These are phyloP conservation scores for Aureobasidium namibiae DNA, from an alignment of 2,329 filamentous ascomycete genomes.

Conservation along the genomic window DNA sequence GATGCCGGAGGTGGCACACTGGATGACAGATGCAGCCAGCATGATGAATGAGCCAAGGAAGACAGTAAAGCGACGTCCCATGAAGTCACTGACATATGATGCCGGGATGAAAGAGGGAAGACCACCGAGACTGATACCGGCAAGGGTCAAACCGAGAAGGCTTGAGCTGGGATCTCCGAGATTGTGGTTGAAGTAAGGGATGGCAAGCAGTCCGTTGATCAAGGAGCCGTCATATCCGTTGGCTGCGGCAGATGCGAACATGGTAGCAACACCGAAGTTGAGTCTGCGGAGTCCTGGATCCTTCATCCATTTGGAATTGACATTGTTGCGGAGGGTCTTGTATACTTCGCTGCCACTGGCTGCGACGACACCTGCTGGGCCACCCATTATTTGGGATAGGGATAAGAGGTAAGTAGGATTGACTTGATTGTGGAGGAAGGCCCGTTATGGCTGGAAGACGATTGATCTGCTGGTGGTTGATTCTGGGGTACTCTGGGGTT, in stretches of 20 bases:
- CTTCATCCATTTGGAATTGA: constrained; percentile 17
- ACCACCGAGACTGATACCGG: constrained; percentile 22
- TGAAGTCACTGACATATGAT: constrained; percentile 19
- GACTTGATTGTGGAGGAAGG: background rate
- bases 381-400: background rate
- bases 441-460: background rate
- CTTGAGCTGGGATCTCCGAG: constrained; percentile 21
- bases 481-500: background rate
- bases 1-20: constrained; percentile 19
- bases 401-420: background rate
- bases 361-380: background rate
- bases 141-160: constrained; percentile 22
- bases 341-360: constrained; percentile 15
- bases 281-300: constrained; percentile 18
- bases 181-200: constrained; percentile 28
- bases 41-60: constrained; percentile 17
- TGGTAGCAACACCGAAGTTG: constrained; percentile 17
- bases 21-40: constrained; percentile 18
- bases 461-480: background rate
- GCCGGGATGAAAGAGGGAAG: constrained; percentile 20
- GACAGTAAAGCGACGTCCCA: constrained; percentile 21
- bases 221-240: constrained; percentile 25
- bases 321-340: constrained; percentile 17
- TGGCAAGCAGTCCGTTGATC: constrained; percentile 29
- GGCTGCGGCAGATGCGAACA: constrained; percentile 20